phyloP scores from a whole-genome alignment of 2,329 filamentous ascomycete genomes.

The Diaporthe caulivora region DNA sequence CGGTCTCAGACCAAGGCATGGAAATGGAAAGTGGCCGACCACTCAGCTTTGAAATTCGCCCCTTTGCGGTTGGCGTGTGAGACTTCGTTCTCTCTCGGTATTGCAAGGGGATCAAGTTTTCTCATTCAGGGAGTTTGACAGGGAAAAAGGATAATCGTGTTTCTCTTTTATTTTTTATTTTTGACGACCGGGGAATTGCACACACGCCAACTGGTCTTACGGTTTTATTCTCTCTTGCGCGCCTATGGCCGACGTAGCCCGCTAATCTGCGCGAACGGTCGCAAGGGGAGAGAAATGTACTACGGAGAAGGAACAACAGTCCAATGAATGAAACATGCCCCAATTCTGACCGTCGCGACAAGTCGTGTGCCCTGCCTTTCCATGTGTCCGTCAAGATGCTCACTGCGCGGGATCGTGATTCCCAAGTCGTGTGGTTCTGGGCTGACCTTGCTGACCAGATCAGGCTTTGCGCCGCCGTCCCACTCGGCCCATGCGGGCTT shows the following conservation, averaged over 20 bases:
- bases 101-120: slow-evolving; percentile 5
- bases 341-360: not conserved
- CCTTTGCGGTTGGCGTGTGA: slow-evolving; percentile 27
- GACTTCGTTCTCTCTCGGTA: slow-evolving; percentile 16
- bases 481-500: not conserved
- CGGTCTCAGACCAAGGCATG: slow-evolving; percentile 25
- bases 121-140: slow-evolving; percentile 31
- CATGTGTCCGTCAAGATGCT: not conserved
- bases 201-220: slow-evolving; percentile 4
- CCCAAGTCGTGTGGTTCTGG: not conserved
- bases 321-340: slow-evolving; percentile 22
- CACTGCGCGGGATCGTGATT: not conserved
- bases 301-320: not conserved
- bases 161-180: slow-evolving; percentile 13
- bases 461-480: not conserved
- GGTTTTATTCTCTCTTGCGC: not conserved
- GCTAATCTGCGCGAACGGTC: slow-evolving; percentile 28
- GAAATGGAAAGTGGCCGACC: not conserved
- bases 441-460: slow-evolving; percentile 1
- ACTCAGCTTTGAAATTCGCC: slow-evolving; percentile 17
- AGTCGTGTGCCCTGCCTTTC: not conserved
- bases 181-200: not conserved
- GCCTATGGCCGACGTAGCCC: slow-evolving; percentile 21
- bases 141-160: slow-evolving; percentile 35
- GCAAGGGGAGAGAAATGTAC: not conserved